Percentiles rank a stretch among this genome's conserved stretches.
Conservation (phyloP, 441 rosid genomes). For the Syzygium malaccense region DNA sequence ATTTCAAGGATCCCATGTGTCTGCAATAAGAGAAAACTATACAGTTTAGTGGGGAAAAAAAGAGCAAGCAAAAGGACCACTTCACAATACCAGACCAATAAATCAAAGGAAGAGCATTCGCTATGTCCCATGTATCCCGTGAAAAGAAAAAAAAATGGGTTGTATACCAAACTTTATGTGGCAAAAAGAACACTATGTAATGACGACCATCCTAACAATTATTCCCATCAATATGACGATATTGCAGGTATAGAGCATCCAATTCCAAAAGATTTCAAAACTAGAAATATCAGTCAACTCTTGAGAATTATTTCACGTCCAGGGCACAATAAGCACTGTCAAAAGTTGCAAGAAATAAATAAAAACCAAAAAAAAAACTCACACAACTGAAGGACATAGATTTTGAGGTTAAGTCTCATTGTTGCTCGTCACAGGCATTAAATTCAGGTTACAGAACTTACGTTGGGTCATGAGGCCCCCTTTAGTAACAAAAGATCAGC, state of each 20-base stretch:
- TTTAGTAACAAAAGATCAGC: neutral
- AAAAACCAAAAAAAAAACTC: neutral
- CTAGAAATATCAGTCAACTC: neutral
- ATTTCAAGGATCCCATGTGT: conserved; percentile 78
- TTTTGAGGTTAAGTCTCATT: neutral
- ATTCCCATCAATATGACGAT: neutral
- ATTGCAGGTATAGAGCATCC: neutral
- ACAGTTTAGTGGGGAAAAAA: neutral
- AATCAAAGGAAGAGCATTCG: neutral
- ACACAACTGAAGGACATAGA: neutral
- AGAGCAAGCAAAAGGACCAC: neutral
- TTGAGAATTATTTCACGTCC: neutral
- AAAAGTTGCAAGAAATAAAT: neutral
- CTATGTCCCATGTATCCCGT: neutral
- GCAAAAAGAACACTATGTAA: neutral
- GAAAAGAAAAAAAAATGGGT: neutral
- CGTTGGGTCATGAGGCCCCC: neutral
- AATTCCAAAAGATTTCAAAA: neutral
- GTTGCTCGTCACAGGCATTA: neutral
- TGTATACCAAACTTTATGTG: neutral
- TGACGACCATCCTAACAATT: neutral
- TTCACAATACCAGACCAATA: neutral
- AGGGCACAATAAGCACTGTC: neutral
- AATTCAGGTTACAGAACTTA: neutral
- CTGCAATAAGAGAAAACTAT: conserved; percentile 27